Evolutionary conservation across 768 basidiomycete genomes (phyloP).

Genomic region (Crassisporium funariophilum): DNA sequence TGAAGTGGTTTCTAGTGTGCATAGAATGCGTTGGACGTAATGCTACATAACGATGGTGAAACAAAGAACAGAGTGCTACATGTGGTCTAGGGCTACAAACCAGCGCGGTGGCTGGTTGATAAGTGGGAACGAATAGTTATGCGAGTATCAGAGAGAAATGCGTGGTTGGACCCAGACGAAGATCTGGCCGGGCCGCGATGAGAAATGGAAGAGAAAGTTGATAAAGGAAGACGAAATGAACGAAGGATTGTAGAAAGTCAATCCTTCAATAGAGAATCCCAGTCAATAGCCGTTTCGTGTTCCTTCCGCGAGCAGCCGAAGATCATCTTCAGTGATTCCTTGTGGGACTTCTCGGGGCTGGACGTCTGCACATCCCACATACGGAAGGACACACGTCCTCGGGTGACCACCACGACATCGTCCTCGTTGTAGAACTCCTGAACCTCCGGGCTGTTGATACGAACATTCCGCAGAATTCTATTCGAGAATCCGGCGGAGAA

Average conservation of each 20-base stretch:
- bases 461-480: slow-evolving; percentile 57
- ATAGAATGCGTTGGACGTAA: slow-evolving; percentile 7
- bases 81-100: slow-evolving; percentile 27
- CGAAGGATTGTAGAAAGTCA: slow-evolving; percentile 30
- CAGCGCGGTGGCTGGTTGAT: slow-evolving; percentile 13
- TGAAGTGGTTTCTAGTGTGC: background rate
- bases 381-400: slow-evolving; percentile 63
- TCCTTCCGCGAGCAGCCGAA: slow-evolving; percentile 60
- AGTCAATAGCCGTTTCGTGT: slow-evolving; percentile 62
- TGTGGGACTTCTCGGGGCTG: slow-evolving; percentile 61
- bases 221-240: slow-evolving; percentile 13
- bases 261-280: slow-evolving; percentile 81
- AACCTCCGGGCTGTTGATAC: slow-evolving; percentile 43
- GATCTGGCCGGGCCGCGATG: slow-evolving; percentile 2
- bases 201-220: background rate
- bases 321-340: slow-evolving; percentile 64
- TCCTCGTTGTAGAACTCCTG: slow-evolving; percentile 48
- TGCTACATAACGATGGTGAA: slow-evolving; percentile 25
- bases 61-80: slow-evolving; percentile 19
- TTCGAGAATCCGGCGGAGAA: slow-evolving; percentile 79
- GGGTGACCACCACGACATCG: slow-evolving; percentile 63
- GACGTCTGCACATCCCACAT: slow-evolving; percentile 80
- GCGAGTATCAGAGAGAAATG: slow-evolving; percentile 9
- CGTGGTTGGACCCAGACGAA: too few relatives aligned
- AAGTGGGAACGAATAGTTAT: slow-evolving; percentile 13